A percentile compares a stretch with the other conserved stretches of the same genome.
Evolutionary conservation across 2,329 filamentous ascomycete species (phyloP).

Genomic region (Tolypocladium capitatum): DNA sequence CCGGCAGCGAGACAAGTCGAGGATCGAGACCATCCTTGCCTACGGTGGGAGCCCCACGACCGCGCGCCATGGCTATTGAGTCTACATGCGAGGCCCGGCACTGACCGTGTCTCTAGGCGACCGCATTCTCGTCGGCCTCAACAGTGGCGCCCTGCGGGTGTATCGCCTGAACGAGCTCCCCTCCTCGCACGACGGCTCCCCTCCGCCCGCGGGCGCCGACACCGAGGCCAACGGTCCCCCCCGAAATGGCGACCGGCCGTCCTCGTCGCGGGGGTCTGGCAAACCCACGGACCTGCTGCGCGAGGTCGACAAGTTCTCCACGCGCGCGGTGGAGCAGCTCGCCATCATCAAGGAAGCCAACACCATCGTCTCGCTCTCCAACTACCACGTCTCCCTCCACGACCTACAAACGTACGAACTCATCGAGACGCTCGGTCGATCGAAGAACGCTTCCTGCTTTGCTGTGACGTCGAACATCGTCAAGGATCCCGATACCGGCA

Average conservation of each 20-base stretch:
- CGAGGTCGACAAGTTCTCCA: constrained; percentile 89
- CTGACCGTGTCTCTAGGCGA: constrained; percentile 45
- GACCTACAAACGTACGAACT: constrained; percentile 76
- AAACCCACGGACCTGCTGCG: constrained; percentile 72
- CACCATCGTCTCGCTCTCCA: constrained; percentile 79
- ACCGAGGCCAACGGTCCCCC: constrained; percentile 16
- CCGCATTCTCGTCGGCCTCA: constrained; percentile 80
- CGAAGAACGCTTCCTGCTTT: constrained; percentile 80
- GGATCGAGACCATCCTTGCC: constrained; percentile 89
- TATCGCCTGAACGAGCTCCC: constrained; percentile 72
- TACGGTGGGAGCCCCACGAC: constrained; percentile 43
- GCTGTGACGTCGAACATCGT: constrained; percentile 93
- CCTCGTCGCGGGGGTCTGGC: constrained; percentile 16
- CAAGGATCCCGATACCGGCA: constrained; percentile 72
- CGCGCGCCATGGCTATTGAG: neutral
- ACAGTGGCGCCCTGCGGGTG: constrained; percentile 75
- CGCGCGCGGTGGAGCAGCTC: constrained; percentile 80
- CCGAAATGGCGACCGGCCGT: constrained; percentile 12
- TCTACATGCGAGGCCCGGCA: constrained; percentile 8
- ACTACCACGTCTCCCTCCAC: constrained; percentile 78
- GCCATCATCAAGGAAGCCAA: constrained; percentile 93
- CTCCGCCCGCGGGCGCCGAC: constrained; percentile 10
- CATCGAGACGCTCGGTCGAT: constrained; percentile 65
- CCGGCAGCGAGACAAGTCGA: constrained; percentile 86
- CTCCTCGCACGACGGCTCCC: constrained; percentile 20